Evolutionary conservation across 1,139 yeast species (phyloP).

Genomic region (Nakaseomyces nivariensis): DNA sequence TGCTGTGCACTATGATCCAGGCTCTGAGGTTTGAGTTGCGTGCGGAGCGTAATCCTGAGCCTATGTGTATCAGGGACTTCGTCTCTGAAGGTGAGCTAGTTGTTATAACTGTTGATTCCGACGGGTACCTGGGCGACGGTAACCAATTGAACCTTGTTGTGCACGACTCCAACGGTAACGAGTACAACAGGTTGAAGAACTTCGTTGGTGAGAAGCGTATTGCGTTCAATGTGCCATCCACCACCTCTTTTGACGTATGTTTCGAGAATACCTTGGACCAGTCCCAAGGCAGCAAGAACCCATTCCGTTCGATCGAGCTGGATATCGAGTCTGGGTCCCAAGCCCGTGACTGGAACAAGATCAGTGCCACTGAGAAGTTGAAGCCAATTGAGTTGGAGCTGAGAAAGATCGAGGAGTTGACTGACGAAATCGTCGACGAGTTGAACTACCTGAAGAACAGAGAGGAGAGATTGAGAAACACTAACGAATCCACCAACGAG

Average conservation of each 20-base stretch:
- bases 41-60: conserved; percentile 31
- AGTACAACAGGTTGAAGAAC: conserved; percentile 55
- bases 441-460: conserved; percentile 74
- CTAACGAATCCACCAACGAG: conserved; percentile 77
- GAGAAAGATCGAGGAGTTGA: conserved; percentile 72
- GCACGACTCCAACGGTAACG: conserved; percentile 61
- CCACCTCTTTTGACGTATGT: conserved; percentile 85
- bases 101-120: conserved; percentile 65
- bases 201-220: conserved; percentile 56
- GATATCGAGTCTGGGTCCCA: conserved; percentile 94
- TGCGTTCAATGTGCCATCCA: conserved; percentile 75
- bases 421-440: conserved; percentile 69
- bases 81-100: conserved; percentile 76
- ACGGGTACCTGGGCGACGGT: conserved; percentile 76
- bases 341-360: conserved; percentile 95
- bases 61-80: conserved; percentile 81
- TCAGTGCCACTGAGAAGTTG: conserved; percentile 86
- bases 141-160: conserved; percentile 57
- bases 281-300: conserved; percentile 27
- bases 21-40: conserved; percentile 31
- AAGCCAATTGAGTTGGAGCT: conserved; percentile 87
- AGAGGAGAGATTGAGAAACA: conserved; percentile 89
- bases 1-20: conserved; percentile 13
- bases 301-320: conserved; percentile 63
- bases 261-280: conserved; percentile 53